Evolutionary conservation across 2,329 filamentous ascomycete genomes (phyloP).

Genomic region (Podosphaera aphanis): DNA sequence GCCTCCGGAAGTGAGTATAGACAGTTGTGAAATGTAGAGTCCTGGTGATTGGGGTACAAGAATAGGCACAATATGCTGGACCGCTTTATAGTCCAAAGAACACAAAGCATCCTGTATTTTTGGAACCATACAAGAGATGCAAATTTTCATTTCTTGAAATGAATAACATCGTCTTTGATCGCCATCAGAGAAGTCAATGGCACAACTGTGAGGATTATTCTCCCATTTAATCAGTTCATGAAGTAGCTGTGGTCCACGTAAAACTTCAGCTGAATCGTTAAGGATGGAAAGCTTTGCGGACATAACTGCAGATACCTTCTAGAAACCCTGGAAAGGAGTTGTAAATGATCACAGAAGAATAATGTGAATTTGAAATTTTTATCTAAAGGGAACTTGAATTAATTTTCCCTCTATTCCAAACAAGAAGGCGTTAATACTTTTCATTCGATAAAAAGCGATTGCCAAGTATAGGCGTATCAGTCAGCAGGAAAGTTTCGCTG

Average conservation of each 20-base stretch:
- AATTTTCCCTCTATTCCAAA: too few relatives aligned
- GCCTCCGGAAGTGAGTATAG: slow-evolving; percentile 56
- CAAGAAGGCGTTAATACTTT: too few relatives aligned
- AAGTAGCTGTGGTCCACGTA: slow-evolving; percentile 31
- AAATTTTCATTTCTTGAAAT: slow-evolving; percentile 20
- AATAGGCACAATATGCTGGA: slow-evolving; percentile 43
- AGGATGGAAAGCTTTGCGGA: slow-evolving; percentile 25
- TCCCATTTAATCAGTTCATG: slow-evolving; percentile 35
- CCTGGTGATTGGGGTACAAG: slow-evolving; percentile 54
- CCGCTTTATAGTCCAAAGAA: background rate
- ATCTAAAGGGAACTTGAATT: too few relatives aligned
- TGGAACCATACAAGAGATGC: slow-evolving; percentile 10
- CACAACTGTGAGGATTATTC: slow-evolving; percentile 19
- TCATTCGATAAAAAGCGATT: too few relatives aligned
- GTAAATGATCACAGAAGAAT: too few relatives aligned
- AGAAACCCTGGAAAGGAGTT: too few relatives aligned
- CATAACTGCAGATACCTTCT: slow-evolving; percentile 8
- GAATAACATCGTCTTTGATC: slow-evolving; percentile 15
- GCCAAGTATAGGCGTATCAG: too few relatives aligned
- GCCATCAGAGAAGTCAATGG: slow-evolving; percentile 39
- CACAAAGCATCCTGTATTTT: slow-evolving; percentile 4
- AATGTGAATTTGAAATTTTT: too few relatives aligned
- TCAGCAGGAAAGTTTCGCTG: too few relatives aligned
- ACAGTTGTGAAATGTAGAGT: slow-evolving; percentile 57
- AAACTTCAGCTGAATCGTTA: slow-evolving; percentile 27